phyloP scores from a whole-genome alignment of 2,329 filamentous ascomycete species.

The Neonectria ditissima region DNA sequence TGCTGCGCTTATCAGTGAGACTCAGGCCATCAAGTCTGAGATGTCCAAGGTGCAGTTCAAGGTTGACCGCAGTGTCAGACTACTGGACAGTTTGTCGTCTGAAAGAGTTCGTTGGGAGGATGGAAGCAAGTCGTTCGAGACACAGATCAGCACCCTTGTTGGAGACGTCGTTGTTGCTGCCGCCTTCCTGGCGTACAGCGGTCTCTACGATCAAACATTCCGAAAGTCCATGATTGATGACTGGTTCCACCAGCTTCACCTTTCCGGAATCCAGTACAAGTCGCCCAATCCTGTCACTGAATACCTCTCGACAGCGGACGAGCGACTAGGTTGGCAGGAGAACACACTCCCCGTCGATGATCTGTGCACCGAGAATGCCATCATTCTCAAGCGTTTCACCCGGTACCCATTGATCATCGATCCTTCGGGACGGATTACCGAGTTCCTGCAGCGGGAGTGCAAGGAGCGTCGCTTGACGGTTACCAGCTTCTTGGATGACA shows the following conservation, averaged over 20 bases:
- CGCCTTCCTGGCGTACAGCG: slow-evolving; percentile 95
- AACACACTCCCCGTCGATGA: slow-evolving; percentile 95
- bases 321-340: slow-evolving; percentile 94
- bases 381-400: slow-evolving; percentile 97
- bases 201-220: slow-evolving; percentile 98
- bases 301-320: slow-evolving; percentile 95
- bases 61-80: slow-evolving; percentile 93
- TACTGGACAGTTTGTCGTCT: slow-evolving; percentile 94
- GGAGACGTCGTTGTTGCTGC: slow-evolving; percentile 97
- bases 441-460: slow-evolving; percentile 95
- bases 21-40: slow-evolving; percentile 95
- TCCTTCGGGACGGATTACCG: slow-evolving; percentile 92
- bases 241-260: slow-evolving; percentile 91
- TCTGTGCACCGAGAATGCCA: slow-evolving; percentile 97
- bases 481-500: slow-evolving; percentile 97
- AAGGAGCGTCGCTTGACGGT: slow-evolving; percentile 94
- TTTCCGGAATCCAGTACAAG: slow-evolving; percentile 95
- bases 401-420: slow-evolving; percentile 98
- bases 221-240: slow-evolving; percentile 98
- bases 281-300: slow-evolving; percentile 94
- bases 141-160: slow-evolving; percentile 95
- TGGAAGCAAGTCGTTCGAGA: slow-evolving; percentile 97
- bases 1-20: slow-evolving; percentile 94
- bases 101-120: slow-evolving; percentile 96
- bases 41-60: slow-evolving; percentile 98